These are phyloP conservation scores for Clathrospora elynae DNA, from an alignment of 2,329 filamentous ascomycete genomes.

Conservation along the genomic window DNA sequence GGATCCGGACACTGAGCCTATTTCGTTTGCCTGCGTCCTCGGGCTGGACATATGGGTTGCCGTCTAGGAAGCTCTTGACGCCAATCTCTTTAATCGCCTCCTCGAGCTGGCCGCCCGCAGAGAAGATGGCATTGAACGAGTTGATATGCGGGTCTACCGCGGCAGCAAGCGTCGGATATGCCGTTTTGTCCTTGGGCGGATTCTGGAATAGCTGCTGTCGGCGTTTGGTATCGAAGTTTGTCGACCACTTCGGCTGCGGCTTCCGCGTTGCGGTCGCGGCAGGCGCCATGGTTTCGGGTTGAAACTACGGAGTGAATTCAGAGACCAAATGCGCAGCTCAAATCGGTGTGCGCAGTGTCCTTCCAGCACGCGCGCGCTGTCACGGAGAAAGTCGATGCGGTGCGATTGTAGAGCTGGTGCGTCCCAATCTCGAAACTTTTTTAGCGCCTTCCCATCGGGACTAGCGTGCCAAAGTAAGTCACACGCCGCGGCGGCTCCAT, in stretches of 20 bases:
- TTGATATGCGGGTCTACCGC: slow-evolving; percentile 93
- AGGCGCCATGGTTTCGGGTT: slow-evolving; percentile 34
- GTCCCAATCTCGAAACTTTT: slow-evolving; percentile 17
- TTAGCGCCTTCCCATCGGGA: slow-evolving; percentile 18
- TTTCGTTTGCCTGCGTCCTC: slow-evolving; percentile 70
- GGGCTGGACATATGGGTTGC: slow-evolving; percentile 59
- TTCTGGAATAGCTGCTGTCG: slow-evolving; percentile 88
- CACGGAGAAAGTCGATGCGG: slow-evolving; percentile 6
- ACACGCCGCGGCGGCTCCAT: slow-evolving; percentile 29
- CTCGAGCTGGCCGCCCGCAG: slow-evolving; percentile 71
- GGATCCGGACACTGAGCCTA: slow-evolving; percentile 75
- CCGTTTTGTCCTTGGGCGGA: slow-evolving; percentile 83
- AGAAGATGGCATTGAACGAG: slow-evolving; percentile 91
- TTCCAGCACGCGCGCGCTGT: slow-evolving; percentile 1
- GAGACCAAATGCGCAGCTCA: slow-evolving; percentile 10
- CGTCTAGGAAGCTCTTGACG: slow-evolving; percentile 84
- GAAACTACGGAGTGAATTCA: neutral
- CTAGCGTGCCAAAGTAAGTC: slow-evolving; percentile 21
- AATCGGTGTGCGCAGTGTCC: slow-evolving; percentile 1
- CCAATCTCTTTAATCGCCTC: slow-evolving; percentile 87
- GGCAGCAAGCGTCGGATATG: slow-evolving; percentile 82
- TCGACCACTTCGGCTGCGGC: slow-evolving; percentile 67
- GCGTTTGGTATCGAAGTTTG: slow-evolving; percentile 82
- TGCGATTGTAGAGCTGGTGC: slow-evolving; percentile 10
- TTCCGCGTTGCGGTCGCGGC: slow-evolving; percentile 57